A percentile compares a stretch with the other conserved stretches of the same genome.
Conservation (phyloP, 2,329 filamentous ascomycete species). For the Ophiostoma sp. region DNA sequence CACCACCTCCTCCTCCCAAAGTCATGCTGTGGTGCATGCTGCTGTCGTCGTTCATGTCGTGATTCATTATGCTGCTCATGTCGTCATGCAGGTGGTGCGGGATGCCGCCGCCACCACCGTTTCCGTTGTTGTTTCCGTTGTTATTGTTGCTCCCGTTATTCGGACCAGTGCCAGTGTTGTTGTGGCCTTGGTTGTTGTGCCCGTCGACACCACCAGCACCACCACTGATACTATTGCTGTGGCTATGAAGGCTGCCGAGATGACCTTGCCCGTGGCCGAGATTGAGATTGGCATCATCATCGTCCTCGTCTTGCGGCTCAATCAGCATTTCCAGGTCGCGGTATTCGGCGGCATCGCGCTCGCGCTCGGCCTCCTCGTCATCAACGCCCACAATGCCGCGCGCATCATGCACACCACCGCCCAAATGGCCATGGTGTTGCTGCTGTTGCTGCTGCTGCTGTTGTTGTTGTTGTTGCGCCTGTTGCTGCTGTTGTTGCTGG, state of each 20-base stretch:
- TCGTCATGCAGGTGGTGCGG: slow-evolving; percentile 17
- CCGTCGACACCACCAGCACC: background rate
- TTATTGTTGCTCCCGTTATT: background rate
- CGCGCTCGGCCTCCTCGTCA: slow-evolving; percentile 40
- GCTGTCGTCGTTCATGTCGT: slow-evolving; percentile 22
- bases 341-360: slow-evolving; percentile 47
- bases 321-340: slow-evolving; percentile 56
- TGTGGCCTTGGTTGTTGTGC: background rate
- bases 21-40: slow-evolving; percentile 17
- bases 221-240: slow-evolving; percentile 1
- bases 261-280: background rate
- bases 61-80: slow-evolving; percentile 15
- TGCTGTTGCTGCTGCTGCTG: slow-evolving; percentile 2
- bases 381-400: slow-evolving; percentile 29
- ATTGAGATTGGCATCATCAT: slow-evolving; percentile 37
- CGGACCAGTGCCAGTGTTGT: too few relatives aligned
- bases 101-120: background rate
- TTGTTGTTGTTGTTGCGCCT: background rate
- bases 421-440: slow-evolving; percentile 6
- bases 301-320: slow-evolving; percentile 47
- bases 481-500: slow-evolving; percentile 17
- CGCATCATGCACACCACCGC: slow-evolving; percentile 20
- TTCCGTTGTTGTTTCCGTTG: background rate
- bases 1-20: background rate
- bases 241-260: background rate